A percentile compares a stretch with the other conserved stretches of the same genome.
Evolutionary conservation across 176 grass and related monocot genomes (phyloP).

Genomic region (Rhynchospora tenuis): DNA sequence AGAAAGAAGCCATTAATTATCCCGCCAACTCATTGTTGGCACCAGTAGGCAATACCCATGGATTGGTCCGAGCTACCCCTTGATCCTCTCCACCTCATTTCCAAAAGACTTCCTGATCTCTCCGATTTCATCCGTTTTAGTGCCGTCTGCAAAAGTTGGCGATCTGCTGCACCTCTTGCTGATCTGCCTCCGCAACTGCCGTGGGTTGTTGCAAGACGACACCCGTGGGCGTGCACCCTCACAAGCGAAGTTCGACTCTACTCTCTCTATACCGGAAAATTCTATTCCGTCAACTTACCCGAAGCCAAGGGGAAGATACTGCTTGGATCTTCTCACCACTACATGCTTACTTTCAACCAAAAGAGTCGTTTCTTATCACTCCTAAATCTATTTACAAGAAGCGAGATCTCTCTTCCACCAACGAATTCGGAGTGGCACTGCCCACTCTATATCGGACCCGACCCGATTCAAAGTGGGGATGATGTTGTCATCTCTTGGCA

Average conservation of each 20-base stretch:
- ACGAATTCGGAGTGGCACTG: conserved; percentile 11
- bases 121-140: conserved; percentile 30
- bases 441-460: background rate
- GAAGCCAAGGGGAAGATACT: background rate
- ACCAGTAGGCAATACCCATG: background rate
- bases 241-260: background rate
- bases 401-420: conserved; percentile 6
- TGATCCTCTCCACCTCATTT: conserved; percentile 29
- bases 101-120: conserved; percentile 16
- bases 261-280: background rate
- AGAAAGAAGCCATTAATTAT: background rate
- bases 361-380: conserved; percentile 1
- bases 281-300: conserved; percentile 2
- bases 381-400: conserved; percentile 5
- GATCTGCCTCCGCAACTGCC: conserved; percentile 28
- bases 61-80: conserved; percentile 28
- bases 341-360: conserved; percentile 1
- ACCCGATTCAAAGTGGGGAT: background rate
- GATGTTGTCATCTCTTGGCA: conserved; percentile 19
- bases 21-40: conserved; percentile 5
- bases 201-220: conserved; percentile 9
- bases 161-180: background rate
- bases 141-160: conserved; percentile 27
- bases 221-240: too few species aligned
- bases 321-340: background rate